Percentiles rank a stretch among this genome's conserved stretches.
Conservation (phyloP, 257 asterid species). For the Nicotiana undulata region DNA sequence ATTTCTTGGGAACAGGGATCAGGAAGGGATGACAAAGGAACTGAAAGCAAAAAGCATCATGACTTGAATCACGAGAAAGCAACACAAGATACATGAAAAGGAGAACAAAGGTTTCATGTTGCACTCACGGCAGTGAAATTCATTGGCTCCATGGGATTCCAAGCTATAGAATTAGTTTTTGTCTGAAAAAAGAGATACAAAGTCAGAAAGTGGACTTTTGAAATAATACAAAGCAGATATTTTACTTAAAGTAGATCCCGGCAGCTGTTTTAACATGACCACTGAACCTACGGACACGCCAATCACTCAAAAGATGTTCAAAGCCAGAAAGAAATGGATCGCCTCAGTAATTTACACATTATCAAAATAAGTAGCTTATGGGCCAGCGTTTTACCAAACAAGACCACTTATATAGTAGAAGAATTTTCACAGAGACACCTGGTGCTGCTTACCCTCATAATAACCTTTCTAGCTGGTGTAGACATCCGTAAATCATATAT, state of each 20-base stretch:
- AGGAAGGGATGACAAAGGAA: neutral
- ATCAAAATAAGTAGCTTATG: neutral
- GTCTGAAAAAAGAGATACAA: slow-evolving; percentile 42
- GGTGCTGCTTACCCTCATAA: slow-evolving; percentile 52
- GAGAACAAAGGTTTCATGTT: neutral
- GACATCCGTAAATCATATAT: slow-evolving; percentile 73
- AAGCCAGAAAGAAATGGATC: neutral
- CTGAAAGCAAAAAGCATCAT: neutral
- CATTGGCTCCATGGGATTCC: slow-evolving; percentile 99
- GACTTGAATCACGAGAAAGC: neutral
- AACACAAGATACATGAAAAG: neutral
- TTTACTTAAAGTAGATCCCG: neutral
- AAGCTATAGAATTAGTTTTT: slow-evolving; percentile 76
- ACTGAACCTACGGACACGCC: neutral
- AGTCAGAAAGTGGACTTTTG: neutral
- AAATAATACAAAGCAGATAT: neutral
- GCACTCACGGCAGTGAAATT: slow-evolving; percentile 92
- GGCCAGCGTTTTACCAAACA: neutral
- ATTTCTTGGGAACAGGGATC: neutral
- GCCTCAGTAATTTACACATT: slow-evolving; percentile 4
- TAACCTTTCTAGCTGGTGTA: slow-evolving; percentile 74
- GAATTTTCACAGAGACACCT: neutral
- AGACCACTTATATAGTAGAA: neutral
- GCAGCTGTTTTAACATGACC: neutral
- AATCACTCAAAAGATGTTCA: neutral